Conservation (phyloP, 2,329 filamentous ascomycete species). For the Phialophora macrospora region DNA sequence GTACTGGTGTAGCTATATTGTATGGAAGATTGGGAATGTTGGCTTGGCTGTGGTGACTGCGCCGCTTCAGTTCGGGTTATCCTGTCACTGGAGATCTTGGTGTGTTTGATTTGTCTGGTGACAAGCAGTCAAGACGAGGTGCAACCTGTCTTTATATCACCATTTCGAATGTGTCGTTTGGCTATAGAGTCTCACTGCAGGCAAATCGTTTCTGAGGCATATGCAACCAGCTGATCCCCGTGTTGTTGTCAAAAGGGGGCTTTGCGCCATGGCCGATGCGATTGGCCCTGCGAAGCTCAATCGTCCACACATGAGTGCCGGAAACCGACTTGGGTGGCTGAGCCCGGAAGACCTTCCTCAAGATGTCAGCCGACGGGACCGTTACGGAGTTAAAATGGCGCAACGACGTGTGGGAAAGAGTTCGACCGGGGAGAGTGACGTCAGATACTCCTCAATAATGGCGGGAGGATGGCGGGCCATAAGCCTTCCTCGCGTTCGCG, state of each 20-base stretch:
- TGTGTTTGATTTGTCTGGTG: constrained; percentile 2
- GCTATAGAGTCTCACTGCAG: not conserved
- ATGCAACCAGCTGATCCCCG: not conserved
- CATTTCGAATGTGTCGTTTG: not conserved
- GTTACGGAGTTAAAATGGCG: not conserved
- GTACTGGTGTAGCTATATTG: not conserved
- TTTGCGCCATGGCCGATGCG: too few relatives aligned
- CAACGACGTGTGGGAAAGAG: constrained; percentile 4
- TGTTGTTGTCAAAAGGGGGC: not conserved
- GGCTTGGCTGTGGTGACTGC: not conserved
- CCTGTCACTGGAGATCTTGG: not conserved
- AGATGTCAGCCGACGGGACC: not conserved
- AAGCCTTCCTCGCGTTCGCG: not conserved
- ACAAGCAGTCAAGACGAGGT: not conserved
- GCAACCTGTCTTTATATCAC: not conserved
- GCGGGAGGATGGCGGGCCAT: too few relatives aligned
- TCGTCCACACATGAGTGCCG: not conserved
- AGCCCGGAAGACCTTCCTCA: not conserved
- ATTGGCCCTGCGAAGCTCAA: not conserved
- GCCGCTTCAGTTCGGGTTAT: not conserved
- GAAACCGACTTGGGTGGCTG: not conserved
- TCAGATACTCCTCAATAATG: not conserved
- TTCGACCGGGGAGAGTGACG: not conserved
- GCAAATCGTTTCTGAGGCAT: not conserved
- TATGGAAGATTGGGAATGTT: not conserved